Conservation (phyloP, 2,329 filamentous ascomycete genomes). For the Elsinoe perseae region DNA sequence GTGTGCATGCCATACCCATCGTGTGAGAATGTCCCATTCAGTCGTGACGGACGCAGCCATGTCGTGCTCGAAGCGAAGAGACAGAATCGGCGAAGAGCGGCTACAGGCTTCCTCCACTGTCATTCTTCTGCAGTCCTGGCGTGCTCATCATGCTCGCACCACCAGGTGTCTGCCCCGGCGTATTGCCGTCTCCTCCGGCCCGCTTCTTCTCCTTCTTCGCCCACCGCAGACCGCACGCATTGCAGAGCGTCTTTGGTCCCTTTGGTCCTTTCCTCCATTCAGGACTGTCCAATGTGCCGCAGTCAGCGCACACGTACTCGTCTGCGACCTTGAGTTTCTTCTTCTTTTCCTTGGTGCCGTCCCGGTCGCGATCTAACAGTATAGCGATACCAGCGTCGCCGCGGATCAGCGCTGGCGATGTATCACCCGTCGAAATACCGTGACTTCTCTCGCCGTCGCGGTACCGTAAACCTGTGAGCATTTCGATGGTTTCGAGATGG, state of each 20-base stretch:
- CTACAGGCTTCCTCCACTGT: conserved; percentile 18
- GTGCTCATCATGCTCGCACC: conserved; percentile 4
- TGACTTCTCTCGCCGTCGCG: conserved; percentile 80
- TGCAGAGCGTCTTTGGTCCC: conserved; percentile 90
- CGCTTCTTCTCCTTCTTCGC: conserved; percentile 36
- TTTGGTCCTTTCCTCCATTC: conserved; percentile 94
- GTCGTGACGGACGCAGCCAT: neutral
- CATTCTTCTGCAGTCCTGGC: conserved; percentile 17
- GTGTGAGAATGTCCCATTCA: neutral
- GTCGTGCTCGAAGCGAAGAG: neutral
- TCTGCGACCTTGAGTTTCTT: conserved; percentile 73
- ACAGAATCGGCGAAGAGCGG: neutral
- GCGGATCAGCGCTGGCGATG: conserved; percentile 70
- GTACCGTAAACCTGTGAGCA: conserved; percentile 83
- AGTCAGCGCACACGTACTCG: conserved; percentile 94
- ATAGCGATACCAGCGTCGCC: conserved; percentile 84
- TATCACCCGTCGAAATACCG: conserved; percentile 79
- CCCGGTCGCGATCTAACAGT: conserved; percentile 65
- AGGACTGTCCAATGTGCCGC: conserved; percentile 85
- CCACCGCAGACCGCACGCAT: conserved; percentile 65
- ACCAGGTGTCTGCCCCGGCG: conserved; percentile 16
- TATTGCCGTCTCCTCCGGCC: conserved; percentile 10
- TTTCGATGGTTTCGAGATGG: conserved; percentile 82
- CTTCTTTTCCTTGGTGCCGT: conserved; percentile 73
- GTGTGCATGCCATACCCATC: neutral